Evolutionary conservation across 1,284 basidiomycete species (phyloP), one percentile per base, ranked within the genome.

Genomic region (Omphalotus olearius): DNA sequence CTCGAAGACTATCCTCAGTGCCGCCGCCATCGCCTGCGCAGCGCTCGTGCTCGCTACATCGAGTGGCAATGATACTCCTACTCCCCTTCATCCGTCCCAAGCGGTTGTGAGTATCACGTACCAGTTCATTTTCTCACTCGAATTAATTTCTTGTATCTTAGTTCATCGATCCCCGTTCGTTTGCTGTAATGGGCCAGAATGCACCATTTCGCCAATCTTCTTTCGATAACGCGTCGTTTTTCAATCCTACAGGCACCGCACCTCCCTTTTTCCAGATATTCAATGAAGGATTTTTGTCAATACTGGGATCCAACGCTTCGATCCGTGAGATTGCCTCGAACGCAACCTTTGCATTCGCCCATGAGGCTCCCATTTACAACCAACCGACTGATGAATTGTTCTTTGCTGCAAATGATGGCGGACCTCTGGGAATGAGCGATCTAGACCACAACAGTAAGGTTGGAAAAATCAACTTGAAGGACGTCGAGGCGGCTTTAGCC

Each of bases 211-310:
- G 72, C 18, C 64, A 68, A n/a, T 45, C 64, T 39, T 62, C 71
- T 10, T 67, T 66, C 52, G 62, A 62, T 14, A 62, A 37, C 5
- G 20, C 17, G 11, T 33, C 70, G 16, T 60, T 63, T 37, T 78
- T 78, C 60, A 77, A 80, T 55, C 73, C 73, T 5, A 72, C 72
- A 4, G 63, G 60, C 23, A 65, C 66, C 16, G 62, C 69, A 0
- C 68, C 80, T 5, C 84, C 84, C 0, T 80, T 84, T 61, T 86
- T 90, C 69, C 85, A 89, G 62, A 69, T 85, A 52, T 86, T 87
- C 61, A 75, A 89, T 60, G 58, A 67, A 3, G 70, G 66, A 4
- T 91, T 91, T 65, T 66, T 83, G 18, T 51, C 64, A 2, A 70
- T 88, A 56, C 76, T 90, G 2, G 87, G 88, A 0, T 59, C 66